These are phyloP conservation scores for Plasmodium fragile DNA, from an alignment of 169 alveolate species.

Conservation along the genomic window DNA sequence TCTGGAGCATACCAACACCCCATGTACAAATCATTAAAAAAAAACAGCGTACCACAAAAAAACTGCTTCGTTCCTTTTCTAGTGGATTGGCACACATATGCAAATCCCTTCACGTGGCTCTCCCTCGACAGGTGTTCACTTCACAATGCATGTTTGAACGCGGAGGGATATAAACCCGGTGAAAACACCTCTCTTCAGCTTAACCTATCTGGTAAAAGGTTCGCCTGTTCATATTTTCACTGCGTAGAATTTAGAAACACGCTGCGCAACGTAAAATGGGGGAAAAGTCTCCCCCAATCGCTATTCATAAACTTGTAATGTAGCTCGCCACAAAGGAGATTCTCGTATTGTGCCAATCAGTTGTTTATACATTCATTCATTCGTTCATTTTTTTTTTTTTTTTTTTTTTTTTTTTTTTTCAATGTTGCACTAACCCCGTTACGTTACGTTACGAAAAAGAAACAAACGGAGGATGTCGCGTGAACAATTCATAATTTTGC, in stretches of 20 bases:
- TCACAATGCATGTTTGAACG: not conserved
- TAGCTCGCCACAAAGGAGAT: not conserved
- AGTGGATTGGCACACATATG: not conserved
- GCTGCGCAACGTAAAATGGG: not conserved
- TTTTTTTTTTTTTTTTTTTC: not conserved
- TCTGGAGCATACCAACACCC: not conserved
- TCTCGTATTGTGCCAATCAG: not conserved
- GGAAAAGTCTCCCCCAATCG: not conserved
- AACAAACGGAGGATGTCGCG: not conserved
- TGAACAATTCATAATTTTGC: not conserved
- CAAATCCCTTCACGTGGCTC: not conserved
- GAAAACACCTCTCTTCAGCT: not conserved
- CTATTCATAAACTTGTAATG: not conserved
- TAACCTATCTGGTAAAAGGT: not conserved
- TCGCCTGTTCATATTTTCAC: not conserved
- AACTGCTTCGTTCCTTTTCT: not conserved
- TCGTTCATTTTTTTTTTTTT: slow-evolving; percentile 12
- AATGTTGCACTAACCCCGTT: not conserved
- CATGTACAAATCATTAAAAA: not conserved
- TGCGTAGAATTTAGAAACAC: not conserved
- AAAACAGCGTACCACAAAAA: not conserved
- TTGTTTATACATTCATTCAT: not conserved
- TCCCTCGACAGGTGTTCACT: not conserved
- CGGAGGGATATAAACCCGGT: not conserved
- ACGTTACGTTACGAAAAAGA: not conserved